Percentiles rank a stretch among this genome's conserved stretches.
Evolutionary conservation across 352 stramenopile genomes (phyloP).

Genomic region (Elongisporangium anandrum): DNA sequence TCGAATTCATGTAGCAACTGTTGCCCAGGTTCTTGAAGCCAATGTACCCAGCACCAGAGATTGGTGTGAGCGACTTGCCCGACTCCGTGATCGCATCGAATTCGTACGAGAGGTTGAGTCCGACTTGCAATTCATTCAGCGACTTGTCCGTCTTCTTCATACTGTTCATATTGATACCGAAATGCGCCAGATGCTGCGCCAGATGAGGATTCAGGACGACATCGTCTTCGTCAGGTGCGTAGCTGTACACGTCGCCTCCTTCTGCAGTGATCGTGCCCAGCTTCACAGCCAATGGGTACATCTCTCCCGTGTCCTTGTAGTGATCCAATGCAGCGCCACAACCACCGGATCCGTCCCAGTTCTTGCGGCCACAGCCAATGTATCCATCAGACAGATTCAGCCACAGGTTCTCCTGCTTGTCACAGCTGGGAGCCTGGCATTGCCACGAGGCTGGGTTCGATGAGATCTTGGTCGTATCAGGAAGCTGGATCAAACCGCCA

Average conservation of each 20-base stretch:
- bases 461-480: slow-evolving; percentile 53
- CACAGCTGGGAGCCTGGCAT: slow-evolving; percentile 91
- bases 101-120: slow-evolving; percentile 97
- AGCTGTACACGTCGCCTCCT: slow-evolving; percentile 98
- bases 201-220: slow-evolving; percentile 96
- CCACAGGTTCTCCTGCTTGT: slow-evolving; percentile 98
- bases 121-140: slow-evolving; percentile 96
- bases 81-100: slow-evolving; percentile 98
- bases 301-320: slow-evolving; percentile 90
- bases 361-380: slow-evolving; percentile 85
- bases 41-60: slow-evolving; percentile 90
- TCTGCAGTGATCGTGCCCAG: slow-evolving; percentile 95
- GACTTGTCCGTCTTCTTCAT: slow-evolving; percentile 98
- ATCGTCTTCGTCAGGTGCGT: slow-evolving; percentile 96
- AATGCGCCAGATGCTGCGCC: slow-evolving; percentile 91
- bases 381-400: slow-evolving; percentile 95
- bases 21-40: slow-evolving; percentile 99
- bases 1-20: slow-evolving; percentile 99
- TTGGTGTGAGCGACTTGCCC: slow-evolving; percentile 88
- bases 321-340: slow-evolving; percentile 96
- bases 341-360: slow-evolving; percentile 96
- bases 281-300: slow-evolving; percentile 97
- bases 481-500: slow-evolving; percentile 61
- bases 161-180: slow-evolving; percentile 94
- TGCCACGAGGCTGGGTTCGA: slow-evolving; percentile 73